Base-by-base conservation (phyloP, 2,329 filamentous ascomycete species). In the Trichoderma pleuroti region DNA sequence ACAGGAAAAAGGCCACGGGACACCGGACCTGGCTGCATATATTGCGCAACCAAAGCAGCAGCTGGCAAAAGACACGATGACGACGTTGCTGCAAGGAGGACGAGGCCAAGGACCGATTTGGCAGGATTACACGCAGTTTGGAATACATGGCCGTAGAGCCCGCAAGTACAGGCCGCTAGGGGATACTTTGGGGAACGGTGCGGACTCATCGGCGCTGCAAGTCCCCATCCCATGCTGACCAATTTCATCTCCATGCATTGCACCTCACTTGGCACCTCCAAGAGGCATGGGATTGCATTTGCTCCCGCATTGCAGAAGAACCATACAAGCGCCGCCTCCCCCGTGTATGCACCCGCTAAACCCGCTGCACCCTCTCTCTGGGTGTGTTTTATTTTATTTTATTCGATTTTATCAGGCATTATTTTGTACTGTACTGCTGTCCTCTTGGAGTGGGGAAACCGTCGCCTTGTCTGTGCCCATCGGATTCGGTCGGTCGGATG, bases 401-500 rank as follows among this genome's bases (percentile, higher is more conserved):
- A 28, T 34, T 46, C 8, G 39, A 42, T 59, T 46, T n/a, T 18
- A 21, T 28, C 59, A n/a, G 34, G 52, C 24, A 49, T 49, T 21
- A 21, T 49, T 49, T 21, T 49, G 42, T 5, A 28, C 9, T 5
- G 32, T n/a, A 42, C 39, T 52, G 11, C 16, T 32, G 36, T 67
- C 21, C 56, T n/a, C 28, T 67, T 67, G 63, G 56, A 57, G 62
- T 57, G 70, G 56, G 28, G 32, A 60, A 49, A 46, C 59, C 64
- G 42, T 28, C 42, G 56, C 24, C 42, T 42, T n/a, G 42, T 62
- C 26, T 68, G 56, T 56, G 67, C 59, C 28, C 67, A 54, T 54
- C 59, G 67, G 68, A 62, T 62, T 63, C 63, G 66, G 65, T 52
- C 67, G 71, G 71, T 73, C 72, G 72, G 72, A 73, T 73, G 70